Evolutionary conservation across 495 filamentous ascomycete genomes (phyloP), one percentile per base, ranked within the genome.

Genomic region (Annulohypoxylon moriforme): DNA sequence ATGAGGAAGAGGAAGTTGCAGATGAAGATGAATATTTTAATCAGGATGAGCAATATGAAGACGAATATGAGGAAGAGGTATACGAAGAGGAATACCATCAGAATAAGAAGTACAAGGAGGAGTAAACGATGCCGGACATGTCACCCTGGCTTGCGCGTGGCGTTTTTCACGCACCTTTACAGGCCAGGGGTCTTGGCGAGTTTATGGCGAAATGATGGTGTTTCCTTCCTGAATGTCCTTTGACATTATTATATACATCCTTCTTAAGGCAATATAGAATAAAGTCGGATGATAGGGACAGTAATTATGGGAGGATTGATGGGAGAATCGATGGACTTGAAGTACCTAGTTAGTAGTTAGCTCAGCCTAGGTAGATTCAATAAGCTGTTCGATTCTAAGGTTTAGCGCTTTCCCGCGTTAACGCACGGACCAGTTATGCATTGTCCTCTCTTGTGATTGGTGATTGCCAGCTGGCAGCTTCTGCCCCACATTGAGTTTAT

Each of bases 381-480:
- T 33, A 20, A 44, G n/a, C 40, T 42, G 3, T 42, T 4, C n/a
- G 38, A 11, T 42, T 42, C 14, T 44, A 44, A 44, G 3, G n/a
- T 44, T 44, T 11, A 36, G 33, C 10, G 10, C 16, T n/a, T n/a
- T n/a, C n/a, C n/a, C n/a, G n/a, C n/a, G n/a, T n/a, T 20, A 52
- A 34, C n/a, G 67, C 67, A 69, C 67, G 38, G 67, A 49, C 67
- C 67, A 68, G 16, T 44, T 5, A 20, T 4, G 13, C 11, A 40
- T 40, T 34, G 14, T 13, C 31, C 31, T 42, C 36, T n/a, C n/a
- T n/a, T 27, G 50, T 49, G 33, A 24, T 29, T 56, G 2, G 7
- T 31, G 36, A 66, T 58, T 38, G 53, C 68, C 68, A 70, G 68
- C 55, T 70, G 60, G 60, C 68, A 60, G 36, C 67, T 59, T 61